Percentiles rank a stretch among this genome's conserved stretches.
These are phyloP conservation scores for Dactylonectria estremocensis DNA, from an alignment of 2,329 filamentous ascomycete genomes.

Conservation along the genomic window DNA sequence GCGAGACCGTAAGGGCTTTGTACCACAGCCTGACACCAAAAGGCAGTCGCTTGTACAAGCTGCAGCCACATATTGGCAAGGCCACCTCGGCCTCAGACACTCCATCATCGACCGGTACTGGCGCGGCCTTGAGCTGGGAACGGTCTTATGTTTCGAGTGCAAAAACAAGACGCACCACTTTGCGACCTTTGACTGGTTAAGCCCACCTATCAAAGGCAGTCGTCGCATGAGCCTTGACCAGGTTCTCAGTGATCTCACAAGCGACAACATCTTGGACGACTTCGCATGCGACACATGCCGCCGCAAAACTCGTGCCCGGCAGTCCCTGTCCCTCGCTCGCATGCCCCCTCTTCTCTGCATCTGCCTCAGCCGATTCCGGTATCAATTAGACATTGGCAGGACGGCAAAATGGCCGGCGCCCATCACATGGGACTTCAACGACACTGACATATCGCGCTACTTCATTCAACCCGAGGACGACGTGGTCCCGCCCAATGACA, in stretches of 20 bases:
- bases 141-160: slow-evolving; percentile 76
- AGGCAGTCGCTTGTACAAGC: slow-evolving; percentile 63
- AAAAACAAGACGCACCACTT: slow-evolving; percentile 65
- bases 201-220: slow-evolving; percentile 56
- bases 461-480: slow-evolving; percentile 56
- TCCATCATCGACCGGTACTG: slow-evolving; percentile 88
- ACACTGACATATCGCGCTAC: slow-evolving; percentile 69
- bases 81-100: slow-evolving; percentile 77
- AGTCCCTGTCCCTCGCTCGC: slow-evolving; percentile 81
- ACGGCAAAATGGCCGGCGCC: slow-evolving; percentile 78
- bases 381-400: slow-evolving; percentile 49
- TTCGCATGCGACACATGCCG: slow-evolving; percentile 85
- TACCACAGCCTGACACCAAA: slow-evolving; percentile 52
- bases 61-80: slow-evolving; percentile 82
- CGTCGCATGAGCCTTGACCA: slow-evolving; percentile 64
- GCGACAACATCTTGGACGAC: slow-evolving; percentile 76
- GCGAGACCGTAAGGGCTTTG: slow-evolving; percentile 59
- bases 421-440: slow-evolving; percentile 83
- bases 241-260: slow-evolving; percentile 79
- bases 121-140: slow-evolving; percentile 81
- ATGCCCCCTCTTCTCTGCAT: slow-evolving; percentile 86
- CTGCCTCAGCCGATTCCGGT: slow-evolving; percentile 75
- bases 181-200: slow-evolving; percentile 69
- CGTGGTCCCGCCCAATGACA: slow-evolving; percentile 46
- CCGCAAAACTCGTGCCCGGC: slow-evolving; percentile 75